Percentiles rank a stretch among this genome's conserved stretches.
Conservation (phyloP, 148 eudicot species). For the Spergularia marina region DNA sequence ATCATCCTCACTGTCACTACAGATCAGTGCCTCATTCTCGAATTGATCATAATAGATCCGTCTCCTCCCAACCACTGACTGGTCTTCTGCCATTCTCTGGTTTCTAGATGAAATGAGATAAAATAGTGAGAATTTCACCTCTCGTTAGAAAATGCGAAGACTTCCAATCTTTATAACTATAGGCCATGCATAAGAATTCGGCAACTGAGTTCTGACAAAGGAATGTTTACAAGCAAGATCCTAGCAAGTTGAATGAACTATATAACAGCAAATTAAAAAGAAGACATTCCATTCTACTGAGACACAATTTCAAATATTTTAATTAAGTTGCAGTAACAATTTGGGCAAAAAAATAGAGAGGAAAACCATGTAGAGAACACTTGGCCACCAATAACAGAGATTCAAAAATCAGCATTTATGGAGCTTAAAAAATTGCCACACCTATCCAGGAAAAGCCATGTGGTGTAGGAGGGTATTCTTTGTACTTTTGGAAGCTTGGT, state of each 20-base stretch:
- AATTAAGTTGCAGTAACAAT: too few species aligned
- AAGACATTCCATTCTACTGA: not conserved
- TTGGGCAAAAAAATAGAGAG: not conserved
- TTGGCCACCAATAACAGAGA: not conserved
- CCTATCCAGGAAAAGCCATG: slow-evolving; percentile 81
- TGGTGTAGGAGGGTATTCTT: slow-evolving; percentile 69
- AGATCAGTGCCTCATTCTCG: slow-evolving; percentile 76
- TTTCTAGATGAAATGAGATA: slow-evolving; percentile 48
- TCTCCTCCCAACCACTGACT: slow-evolving; percentile 83
- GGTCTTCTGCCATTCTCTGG: slow-evolving; percentile 93
- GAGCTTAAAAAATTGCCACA: slow-evolving; percentile 25
- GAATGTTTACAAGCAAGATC: slow-evolving; percentile 9
- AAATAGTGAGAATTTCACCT: not conserved
- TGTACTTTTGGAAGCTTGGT: slow-evolving; percentile 56
- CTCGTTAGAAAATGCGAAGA: not conserved
- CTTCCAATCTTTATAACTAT: not conserved
- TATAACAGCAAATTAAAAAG: not conserved
- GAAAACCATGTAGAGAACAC: not conserved
- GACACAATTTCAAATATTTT: too few species aligned
- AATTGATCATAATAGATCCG: slow-evolving; percentile 80
- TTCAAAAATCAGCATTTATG: not conserved
- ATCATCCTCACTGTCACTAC: slow-evolving; percentile 96
- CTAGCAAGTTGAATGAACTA: slow-evolving; percentile 1
- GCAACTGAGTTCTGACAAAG: not conserved
- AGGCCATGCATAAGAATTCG: not conserved